Percentiles rank a stretch among this genome's conserved stretches.
phyloP scores from a whole-genome alignment of 2,329 filamentous ascomycete species.

The Sclerotinia borealis region DNA sequence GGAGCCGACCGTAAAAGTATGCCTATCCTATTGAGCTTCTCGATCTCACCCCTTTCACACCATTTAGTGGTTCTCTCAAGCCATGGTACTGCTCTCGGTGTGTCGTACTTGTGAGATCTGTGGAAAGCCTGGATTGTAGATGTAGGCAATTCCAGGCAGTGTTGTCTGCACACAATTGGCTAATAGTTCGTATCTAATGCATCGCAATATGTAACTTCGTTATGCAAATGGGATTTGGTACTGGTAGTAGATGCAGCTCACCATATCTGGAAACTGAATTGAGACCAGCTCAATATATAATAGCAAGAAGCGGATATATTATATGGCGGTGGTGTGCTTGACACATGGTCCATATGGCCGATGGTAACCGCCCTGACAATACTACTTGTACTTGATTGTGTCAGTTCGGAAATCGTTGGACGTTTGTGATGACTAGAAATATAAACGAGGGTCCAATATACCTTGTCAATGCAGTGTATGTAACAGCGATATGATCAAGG shows the following conservation, averaged over 20 bases:
- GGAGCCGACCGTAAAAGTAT: not conserved
- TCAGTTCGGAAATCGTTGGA: too few relatives aligned
- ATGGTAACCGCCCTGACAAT: not conserved
- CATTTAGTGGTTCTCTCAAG: not conserved
- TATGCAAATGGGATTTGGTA: not conserved
- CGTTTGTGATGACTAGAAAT: too few relatives aligned
- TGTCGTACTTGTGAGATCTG: not conserved
- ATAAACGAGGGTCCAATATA: not conserved
- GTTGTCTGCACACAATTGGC: not conserved
- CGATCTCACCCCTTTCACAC: not conserved
- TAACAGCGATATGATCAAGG: not conserved
- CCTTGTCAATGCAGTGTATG: not conserved
- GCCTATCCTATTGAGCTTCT: not conserved
- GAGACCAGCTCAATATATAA: not conserved
- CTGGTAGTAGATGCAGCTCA: not conserved
- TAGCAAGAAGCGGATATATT: not conserved
- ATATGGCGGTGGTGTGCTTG: not conserved
- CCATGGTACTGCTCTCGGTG: not conserved
- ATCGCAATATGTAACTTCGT: not conserved
- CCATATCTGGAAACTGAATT: not conserved
- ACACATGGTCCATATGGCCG: not conserved
- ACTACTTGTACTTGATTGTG: too few relatives aligned
- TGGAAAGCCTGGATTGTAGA: not conserved
- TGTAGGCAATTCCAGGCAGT: too few relatives aligned
- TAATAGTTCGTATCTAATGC: not conserved